These are phyloP conservation scores for Cordyceps tenuipes DNA, from an alignment of 2,329 filamentous ascomycete species.

Conservation along the genomic window DNA sequence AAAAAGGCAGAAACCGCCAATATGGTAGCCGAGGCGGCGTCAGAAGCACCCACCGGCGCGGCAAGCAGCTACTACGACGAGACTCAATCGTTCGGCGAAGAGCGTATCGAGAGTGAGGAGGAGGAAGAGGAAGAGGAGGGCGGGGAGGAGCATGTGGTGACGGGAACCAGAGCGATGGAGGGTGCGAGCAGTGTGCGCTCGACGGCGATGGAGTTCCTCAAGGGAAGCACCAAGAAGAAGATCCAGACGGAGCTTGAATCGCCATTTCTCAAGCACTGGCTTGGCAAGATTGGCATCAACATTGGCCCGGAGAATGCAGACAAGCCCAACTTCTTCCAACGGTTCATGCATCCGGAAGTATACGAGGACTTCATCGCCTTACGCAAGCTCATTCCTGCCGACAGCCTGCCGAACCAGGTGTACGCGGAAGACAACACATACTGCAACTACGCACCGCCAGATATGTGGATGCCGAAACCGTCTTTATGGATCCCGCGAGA, in stretches of 20 bases:
- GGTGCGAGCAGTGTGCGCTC: conserved; percentile 28
- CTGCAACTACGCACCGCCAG: conserved; percentile 60
- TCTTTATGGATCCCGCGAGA: conserved; percentile 83
- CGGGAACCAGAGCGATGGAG: conserved; percentile 25
- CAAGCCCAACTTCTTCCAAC: conserved; percentile 46
- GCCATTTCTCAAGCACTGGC: conserved; percentile 21
- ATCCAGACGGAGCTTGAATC: conserved; percentile 19
- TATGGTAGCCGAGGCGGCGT: conserved; percentile 18
- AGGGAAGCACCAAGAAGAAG: conserved; percentile 29
- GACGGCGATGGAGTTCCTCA: conserved; percentile 26
- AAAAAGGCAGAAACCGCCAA: conserved; percentile 32
- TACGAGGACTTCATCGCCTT: conserved; percentile 66
- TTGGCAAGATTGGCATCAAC: conserved; percentile 22
- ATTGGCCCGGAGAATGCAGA: conserved; percentile 19
- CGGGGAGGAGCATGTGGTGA: conserved; percentile 17
- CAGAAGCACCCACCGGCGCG: conserved; percentile 17
- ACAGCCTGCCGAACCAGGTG: conserved; percentile 33
- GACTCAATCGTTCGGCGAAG: conserved; percentile 13
- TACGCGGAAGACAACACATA: conserved; percentile 54
- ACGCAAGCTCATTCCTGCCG: conserved; percentile 58
- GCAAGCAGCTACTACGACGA: conserved; percentile 29
- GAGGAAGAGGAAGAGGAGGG: conserved; percentile 22
- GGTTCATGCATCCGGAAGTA: conserved; percentile 70
- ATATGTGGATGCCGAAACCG: conserved; percentile 50
- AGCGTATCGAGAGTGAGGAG: conserved; percentile 8